Conservation (phyloP, 192 early-diverging fungal genomes). For the Backusella sp. region DNA sequence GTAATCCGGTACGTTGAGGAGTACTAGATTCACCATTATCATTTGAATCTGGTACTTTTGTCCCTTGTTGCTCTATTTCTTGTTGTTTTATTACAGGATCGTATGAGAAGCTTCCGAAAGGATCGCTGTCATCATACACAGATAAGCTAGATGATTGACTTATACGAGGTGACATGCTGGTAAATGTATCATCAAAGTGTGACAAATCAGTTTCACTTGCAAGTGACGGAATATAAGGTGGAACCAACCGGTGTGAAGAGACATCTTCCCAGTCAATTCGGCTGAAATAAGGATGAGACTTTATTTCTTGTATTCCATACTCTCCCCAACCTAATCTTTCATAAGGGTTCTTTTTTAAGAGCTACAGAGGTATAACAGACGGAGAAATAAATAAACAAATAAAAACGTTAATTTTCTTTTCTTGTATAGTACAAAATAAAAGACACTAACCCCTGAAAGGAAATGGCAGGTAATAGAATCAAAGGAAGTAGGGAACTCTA, state of each 20-base stretch:
- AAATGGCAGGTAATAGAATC: constrained; percentile 43
- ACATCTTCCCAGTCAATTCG: constrained; percentile 68
- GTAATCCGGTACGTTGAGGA: background rate
- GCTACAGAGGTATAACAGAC: constrained; percentile 54
- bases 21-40: background rate
- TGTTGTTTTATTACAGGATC: background rate
- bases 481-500: constrained; percentile 49
- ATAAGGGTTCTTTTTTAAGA: constrained; percentile 55
- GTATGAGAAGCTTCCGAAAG: constrained; percentile 14
- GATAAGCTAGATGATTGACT: constrained; percentile 9
- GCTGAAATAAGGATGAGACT: constrained; percentile 68
- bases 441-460: constrained; percentile 39
- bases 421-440: background rate
- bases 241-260: constrained; percentile 53
- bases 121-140: constrained; percentile 24
- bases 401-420: constrained; percentile 6
- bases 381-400: constrained; percentile 15
- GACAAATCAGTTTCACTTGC: constrained; percentile 45
- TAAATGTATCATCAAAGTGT: constrained; percentile 54
- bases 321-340: constrained; percentile 59
- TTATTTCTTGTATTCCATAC: constrained; percentile 66
- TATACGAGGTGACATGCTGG: constrained; percentile 47
- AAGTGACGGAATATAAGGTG: constrained; percentile 62
- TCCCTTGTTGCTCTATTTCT: background rate
- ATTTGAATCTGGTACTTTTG: background rate